Evolutionary conservation across 306 rosid species (phyloP), one percentile per base, ranked within the genome.

Genomic region (Myrica gale): DNA sequence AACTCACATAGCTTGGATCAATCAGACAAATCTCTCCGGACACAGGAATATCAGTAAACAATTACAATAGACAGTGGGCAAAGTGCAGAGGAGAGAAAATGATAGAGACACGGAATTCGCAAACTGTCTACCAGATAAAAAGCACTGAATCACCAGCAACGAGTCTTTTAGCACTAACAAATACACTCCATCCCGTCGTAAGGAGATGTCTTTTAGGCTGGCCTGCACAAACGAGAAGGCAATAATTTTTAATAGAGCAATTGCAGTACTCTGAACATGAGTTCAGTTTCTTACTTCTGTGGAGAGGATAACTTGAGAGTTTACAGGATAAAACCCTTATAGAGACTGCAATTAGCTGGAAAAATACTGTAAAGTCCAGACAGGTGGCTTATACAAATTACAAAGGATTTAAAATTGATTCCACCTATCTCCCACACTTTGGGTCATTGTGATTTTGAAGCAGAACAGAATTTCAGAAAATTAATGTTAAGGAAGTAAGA

Each of bases 141-240:
- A 95, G 91, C 84, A 95, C 99, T 0, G 99, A 87, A 79, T 95
- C 99, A 37, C 99, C 99, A 78, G 99, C 99, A 81, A 95, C 88
- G 48, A 95, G 96, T 79, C 97, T 89, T 84, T 95, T 95, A 61
- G 97, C 93, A 90, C 99, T 95, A 66, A 95, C 98, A 82, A 95
- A 95, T 72, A 95, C 99, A 80, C 99, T 95, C 99, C 99, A 95
- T 76, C 99, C 99, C 9, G 99, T 95, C 0, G 99, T 95, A 81
- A 95, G 99, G 56, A 95, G 97, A 79, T 95, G 99, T 78, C 99
- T 88, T 86, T 95, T 95, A 52, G 99, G 99, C 86, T 95, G 99
- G 81, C 99, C 99, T 95, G 87, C 82, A 82, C 54, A 65, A 62
- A 39, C 8, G 48, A 81, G 76, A 42, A 76, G 26, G 61, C 4